Evolutionary conservation across 2,329 filamentous ascomycete species (phyloP), one percentile per base, ranked within the genome.

Genomic region (Colletotrichum falcatum): DNA sequence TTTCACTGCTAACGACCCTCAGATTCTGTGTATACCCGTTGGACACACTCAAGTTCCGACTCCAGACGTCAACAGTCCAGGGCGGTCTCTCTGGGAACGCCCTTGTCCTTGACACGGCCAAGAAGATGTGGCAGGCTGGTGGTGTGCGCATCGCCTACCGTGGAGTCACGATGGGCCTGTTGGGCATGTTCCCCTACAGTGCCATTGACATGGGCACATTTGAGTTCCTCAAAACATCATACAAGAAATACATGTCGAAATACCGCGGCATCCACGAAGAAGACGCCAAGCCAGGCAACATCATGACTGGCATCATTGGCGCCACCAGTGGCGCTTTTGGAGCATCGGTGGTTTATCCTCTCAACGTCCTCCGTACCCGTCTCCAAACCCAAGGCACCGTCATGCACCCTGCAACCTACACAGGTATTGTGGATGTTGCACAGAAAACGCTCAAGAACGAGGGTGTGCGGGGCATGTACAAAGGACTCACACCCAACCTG

Each of bases 111-210:
- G 90, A 92, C 59, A 98, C 95, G 0, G 93, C 93, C 3, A 87
- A 89, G 78, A 97, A 94, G 79, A 97, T 99, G 92, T 94, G 91
- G 85, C 87, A 86, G 49, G 88, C 90, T 70, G 92, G 93, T 69
- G 94, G 94, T 28, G 74, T 95, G 35, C 85, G 88, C 39, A 87
- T 93, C 8, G 95, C 94, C 73, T 99, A 98, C 80, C 94, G 95
- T 64, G 96, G 96, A 49, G 87, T 99, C 42, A 95, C 94, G 0
- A 96, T 98, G 89, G 96, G 96, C 20, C 87, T 99, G 5, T 83
- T 98, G 61, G 96, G 96, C 79, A 98, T 98, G 90, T 99, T 99
- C 77, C 96, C 96, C 0, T 99, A 98, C 80, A 95, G 94, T 51
- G 96, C 96, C 60, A 97, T 99, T 78, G 96, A 99, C 78, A 91